Base-by-base conservation (phyloP, 2,329 filamentous ascomycete genomes). In the Ophiostoma montium region DNA sequence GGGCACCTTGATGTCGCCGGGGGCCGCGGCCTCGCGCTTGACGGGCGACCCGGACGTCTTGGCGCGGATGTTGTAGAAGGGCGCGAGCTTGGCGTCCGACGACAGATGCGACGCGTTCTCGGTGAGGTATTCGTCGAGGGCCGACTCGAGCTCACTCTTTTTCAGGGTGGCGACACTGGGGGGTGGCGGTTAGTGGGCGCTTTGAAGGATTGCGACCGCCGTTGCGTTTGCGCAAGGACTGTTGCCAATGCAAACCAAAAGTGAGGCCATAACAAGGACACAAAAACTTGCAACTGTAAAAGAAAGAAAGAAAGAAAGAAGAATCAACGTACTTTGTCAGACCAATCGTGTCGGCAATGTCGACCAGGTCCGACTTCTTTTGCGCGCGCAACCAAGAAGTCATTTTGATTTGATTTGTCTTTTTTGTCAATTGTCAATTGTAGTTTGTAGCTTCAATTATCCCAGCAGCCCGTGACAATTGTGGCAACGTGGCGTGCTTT, bases 291-390 rank as follows among this genome's bases (percentile, higher is more conserved):
- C 15, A 35, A 13, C 5, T 6, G 16, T 21, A 32, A 8, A 31
- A 35, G 15, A 18, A 3, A 38, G 15, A 30, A 8, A 13, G 19
- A 27, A 8, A 35, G 7, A 42, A 33, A 21, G 21, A n/a, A 15
- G 42, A 13, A 48, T 49, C 21, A 35, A 53, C 47, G 61, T 78
- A 94, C 87, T 84, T 76, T 61, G 77, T 73, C 49, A 90, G 70
- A 51, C 82, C 82, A 54, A 84, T 74, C 43, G 72, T 68, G 56
- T 85, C 76, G 52, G 86, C 86, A 54, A 94, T 72, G 54, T 85
- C 82, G 58, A 78, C 65, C 50, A 95, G 76, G 56, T 90, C 86
- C 58, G 72, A 74, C 74, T 94, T 94, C 70, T 84, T 82, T 74
- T 92, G 84, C 64, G 76, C 75, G 65, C 81, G 76, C 62, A 95